phyloP scores from a whole-genome alignment of 176 grass and related monocot genomes.

The Raddia distichophylla region DNA sequence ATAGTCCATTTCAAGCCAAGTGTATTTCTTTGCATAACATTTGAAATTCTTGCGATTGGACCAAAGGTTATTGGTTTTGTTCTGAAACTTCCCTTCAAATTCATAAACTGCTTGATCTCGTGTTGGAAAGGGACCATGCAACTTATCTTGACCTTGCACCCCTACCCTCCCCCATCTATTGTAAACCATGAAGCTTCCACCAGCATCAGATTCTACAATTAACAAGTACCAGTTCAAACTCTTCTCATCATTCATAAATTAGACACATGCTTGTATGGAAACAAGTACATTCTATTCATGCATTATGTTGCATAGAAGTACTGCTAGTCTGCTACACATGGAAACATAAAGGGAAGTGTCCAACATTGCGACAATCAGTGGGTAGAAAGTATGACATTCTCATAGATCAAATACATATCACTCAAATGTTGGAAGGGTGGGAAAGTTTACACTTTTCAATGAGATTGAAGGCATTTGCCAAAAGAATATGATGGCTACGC shows the following conservation, averaged over 20 bases:
- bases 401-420: conserved; percentile 20
- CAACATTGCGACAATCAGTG: conserved; percentile 1
- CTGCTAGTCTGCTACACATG: neutral
- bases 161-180: conserved; percentile 98
- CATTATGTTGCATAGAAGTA: neutral
- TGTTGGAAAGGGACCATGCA: conserved; percentile 65
- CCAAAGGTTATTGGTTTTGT: conserved; percentile 88
- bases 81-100: conserved; percentile 74
- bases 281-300: conserved; percentile 2
- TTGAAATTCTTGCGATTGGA: conserved; percentile 62
- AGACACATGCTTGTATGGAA: neutral
- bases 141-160: conserved; percentile 74
- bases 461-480: conserved; percentile 3
- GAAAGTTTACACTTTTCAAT: conserved; percentile 8
- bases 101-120: conserved; percentile 59
- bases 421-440: neutral
- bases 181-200: conserved; percentile 78
- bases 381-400: conserved; percentile 11
- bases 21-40: conserved; percentile 59
- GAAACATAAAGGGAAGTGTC: conserved; percentile 9
- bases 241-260: conserved; percentile 14
- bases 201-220: conserved; percentile 83
- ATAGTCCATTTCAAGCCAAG: conserved; percentile 97
- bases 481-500: neutral
- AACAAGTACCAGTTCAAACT: conserved; percentile 26